phyloP scores from a whole-genome alignment of 164 flowering plant genomes.

The Brasenia schreberi region DNA sequence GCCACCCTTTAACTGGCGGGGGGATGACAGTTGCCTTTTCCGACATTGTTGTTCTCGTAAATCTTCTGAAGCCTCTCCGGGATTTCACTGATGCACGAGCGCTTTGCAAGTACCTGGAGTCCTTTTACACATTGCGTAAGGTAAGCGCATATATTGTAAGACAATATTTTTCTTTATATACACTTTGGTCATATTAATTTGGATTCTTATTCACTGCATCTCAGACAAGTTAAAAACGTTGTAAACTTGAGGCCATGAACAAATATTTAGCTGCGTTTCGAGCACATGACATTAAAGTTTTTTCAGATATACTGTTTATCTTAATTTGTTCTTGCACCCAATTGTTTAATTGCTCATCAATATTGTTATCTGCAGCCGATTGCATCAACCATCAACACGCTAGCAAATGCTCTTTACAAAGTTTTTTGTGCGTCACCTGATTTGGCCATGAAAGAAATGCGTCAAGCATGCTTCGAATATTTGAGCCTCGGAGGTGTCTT shows the following conservation, averaged over 20 bases:
- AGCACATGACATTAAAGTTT: too few relatives aligned
- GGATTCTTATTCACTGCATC: too few relatives aligned
- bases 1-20: constrained; percentile 91
- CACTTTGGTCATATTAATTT: too few relatives aligned
- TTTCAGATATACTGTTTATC: too few relatives aligned
- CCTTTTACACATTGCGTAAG: constrained; percentile 79
- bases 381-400: constrained; percentile 71
- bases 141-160: constrained; percentile 11
- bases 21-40: constrained; percentile 92
- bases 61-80: constrained; percentile 65
- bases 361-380: constrained; percentile 43
- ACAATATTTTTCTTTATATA: too few relatives aligned
- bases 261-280: too few relatives aligned
- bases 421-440: constrained; percentile 83
- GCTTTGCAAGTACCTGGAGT: constrained; percentile 65
- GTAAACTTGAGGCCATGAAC: too few relatives aligned
- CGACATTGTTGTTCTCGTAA: constrained; percentile 68
- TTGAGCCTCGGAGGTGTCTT: constrained; percentile 68
- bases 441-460: constrained; percentile 85
- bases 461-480: constrained; percentile 86
- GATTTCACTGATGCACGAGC: constrained; percentile 62
- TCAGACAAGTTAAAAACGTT: too few relatives aligned
- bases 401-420: constrained; percentile 71
- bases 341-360: background rate
- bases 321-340: background rate